phyloP scores from a whole-genome alignment of 148 eudicot genomes.

The Drosera capensis region DNA sequence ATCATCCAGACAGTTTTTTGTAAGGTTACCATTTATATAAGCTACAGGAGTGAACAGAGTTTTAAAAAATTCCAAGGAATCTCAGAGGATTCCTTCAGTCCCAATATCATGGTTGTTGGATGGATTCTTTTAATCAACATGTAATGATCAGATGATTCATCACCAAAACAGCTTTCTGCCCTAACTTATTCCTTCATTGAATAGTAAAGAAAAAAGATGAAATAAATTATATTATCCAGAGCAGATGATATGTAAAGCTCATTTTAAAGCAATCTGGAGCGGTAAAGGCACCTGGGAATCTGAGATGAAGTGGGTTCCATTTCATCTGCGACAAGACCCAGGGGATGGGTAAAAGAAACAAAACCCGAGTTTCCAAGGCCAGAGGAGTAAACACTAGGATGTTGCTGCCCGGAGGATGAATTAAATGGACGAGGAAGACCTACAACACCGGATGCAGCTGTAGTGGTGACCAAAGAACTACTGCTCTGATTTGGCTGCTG shows the following conservation, averaged over 20 bases:
- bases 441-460: slow-evolving; percentile 38
- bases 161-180: too few species aligned
- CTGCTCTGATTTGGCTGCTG: slow-evolving; percentile 49
- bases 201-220: too few species aligned
- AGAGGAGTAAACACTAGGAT: slow-evolving; percentile 38
- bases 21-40: too few species aligned
- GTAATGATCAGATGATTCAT: too few species aligned
- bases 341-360: slow-evolving; percentile 35
- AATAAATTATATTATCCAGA: background rate
- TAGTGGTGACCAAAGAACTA: slow-evolving; percentile 26
- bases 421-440: slow-evolving; percentile 31
- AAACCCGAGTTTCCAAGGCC: slow-evolving; percentile 44
- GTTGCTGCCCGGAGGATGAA: slow-evolving; percentile 49
- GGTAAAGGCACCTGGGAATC: slow-evolving; percentile 34
- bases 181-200: too few species aligned
- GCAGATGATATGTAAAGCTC: background rate
- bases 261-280: background rate
- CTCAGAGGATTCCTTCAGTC: too few species aligned
- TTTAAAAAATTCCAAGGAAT: too few species aligned
- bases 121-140: too few species aligned
- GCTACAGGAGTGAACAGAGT: too few species aligned
- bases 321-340: slow-evolving; percentile 56
- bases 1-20: too few species aligned
- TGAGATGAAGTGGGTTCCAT: slow-evolving; percentile 38
- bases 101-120: too few species aligned